Conservation (phyloP, 108 stramenopile genomes). For the Skeletonema grethae region DNA sequence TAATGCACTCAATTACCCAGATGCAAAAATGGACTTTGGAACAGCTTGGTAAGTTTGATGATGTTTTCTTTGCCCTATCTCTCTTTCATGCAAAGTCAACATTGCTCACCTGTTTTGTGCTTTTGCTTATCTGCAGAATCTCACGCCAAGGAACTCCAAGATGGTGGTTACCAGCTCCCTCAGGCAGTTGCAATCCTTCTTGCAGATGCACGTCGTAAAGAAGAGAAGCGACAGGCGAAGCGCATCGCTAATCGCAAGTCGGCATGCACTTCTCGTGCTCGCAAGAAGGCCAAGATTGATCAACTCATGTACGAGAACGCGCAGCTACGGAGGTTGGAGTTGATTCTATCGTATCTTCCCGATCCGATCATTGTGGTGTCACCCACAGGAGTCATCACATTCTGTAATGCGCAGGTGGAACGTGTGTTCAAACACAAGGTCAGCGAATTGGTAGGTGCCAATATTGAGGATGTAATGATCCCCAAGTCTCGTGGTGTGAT, state of each 20-base stretch:
- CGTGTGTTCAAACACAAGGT: conserved; percentile 64
- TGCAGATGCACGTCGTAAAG: conserved; percentile 67
- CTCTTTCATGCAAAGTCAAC: background rate
- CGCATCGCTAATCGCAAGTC: conserved; percentile 88
- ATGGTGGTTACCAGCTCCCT: conserved; percentile 67
- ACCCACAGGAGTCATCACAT: conserved; percentile 72
- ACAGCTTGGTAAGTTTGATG: conserved; percentile 60
- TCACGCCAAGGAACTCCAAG: conserved; percentile 61
- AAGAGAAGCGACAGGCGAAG: conserved; percentile 83
- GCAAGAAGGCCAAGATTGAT: conserved; percentile 90
- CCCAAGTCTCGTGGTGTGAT: conserved; percentile 65
- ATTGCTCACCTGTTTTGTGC: background rate
- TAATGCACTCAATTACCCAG: conserved; percentile 4
- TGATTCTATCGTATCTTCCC: conserved; percentile 80
- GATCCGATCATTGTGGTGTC: conserved; percentile 76
- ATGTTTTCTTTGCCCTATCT: background rate
- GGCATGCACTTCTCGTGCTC: conserved; percentile 86
- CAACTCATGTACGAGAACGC: conserved; percentile 85
- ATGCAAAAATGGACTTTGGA: conserved; percentile 61
- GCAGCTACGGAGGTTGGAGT: conserved; percentile 65
- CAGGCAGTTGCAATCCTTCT: conserved; percentile 68
- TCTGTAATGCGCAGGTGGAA: conserved; percentile 82
- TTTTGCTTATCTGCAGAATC: conserved; percentile 47
- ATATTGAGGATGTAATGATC: conserved; percentile 59
- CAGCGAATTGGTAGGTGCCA: conserved; percentile 62